Conservation (phyloP, 305 asterid genomes). For the Fraxinus dipetala region DNA sequence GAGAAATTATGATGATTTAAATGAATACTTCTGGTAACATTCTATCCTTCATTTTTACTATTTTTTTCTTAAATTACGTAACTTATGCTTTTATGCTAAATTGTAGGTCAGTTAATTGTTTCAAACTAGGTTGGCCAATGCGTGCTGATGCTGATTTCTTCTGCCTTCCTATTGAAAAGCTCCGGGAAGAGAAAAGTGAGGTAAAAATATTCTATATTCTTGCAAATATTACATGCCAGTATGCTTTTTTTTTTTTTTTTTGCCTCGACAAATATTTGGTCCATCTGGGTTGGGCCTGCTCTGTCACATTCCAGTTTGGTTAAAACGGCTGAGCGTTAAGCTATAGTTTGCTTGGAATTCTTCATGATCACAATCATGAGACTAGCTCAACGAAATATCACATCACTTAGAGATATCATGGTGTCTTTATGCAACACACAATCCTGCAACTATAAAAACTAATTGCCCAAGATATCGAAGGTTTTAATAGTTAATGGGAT, state of each 20-base stretch:
- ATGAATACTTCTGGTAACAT: conserved; percentile 86
- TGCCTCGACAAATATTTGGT: background rate
- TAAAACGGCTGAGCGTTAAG: background rate
- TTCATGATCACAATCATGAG: background rate
- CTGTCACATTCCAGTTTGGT: background rate
- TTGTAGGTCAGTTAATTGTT: conserved; percentile 87
- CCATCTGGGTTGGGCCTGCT: background rate
- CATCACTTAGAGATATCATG: background rate
- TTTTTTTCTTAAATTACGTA: conserved; percentile 9
- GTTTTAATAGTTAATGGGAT: too few relatives aligned
- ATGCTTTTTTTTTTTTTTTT: conserved; percentile 18
- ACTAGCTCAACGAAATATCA: background rate
- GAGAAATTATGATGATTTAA: conserved; percentile 96
- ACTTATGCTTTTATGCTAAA: conserved; percentile 26
- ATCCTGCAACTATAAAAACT: too few relatives aligned
- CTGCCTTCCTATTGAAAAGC: conserved; percentile 47
- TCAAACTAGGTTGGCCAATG: conserved; percentile 98
- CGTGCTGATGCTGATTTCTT: conserved; percentile 97
- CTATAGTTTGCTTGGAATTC: background rate
- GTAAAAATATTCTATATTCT: conserved; percentile 30
- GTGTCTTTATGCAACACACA: background rate
- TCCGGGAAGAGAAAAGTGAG: conserved; percentile 42
- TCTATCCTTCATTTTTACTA: conserved; percentile 1
- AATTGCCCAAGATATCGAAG: too few relatives aligned
- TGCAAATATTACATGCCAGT: conserved; percentile 11